Percentiles rank a stretch among this genome's conserved stretches.
Conservation (phyloP, 2,329 filamentous ascomycete species). For the Pyricularia sp. region DNA sequence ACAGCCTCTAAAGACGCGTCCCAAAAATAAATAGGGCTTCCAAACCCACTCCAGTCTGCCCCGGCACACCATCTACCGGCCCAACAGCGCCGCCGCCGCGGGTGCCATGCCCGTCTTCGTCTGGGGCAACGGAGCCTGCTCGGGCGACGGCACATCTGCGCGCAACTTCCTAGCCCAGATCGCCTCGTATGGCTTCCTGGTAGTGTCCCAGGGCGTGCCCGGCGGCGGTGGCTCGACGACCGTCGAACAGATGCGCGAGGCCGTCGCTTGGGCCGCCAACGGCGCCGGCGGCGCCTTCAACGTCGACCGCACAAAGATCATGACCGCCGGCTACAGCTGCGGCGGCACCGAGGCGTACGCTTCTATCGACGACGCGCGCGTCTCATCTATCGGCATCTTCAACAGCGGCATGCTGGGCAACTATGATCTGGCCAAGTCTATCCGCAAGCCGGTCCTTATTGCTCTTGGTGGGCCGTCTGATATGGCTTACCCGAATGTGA, state of each 20-base stretch:
- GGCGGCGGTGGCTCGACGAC: constrained; percentile 8
- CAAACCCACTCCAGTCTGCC: not conserved
- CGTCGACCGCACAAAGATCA: constrained; percentile 14
- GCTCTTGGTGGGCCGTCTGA: constrained; percentile 4
- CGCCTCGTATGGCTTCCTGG: constrained; percentile 14
- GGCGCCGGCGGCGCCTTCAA: constrained; percentile 9
- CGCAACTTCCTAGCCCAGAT: constrained; percentile 12
- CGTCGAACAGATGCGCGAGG: constrained; percentile 13
- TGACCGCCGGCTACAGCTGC: constrained; percentile 16
- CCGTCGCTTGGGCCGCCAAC: constrained; percentile 11
- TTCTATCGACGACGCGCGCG: constrained; percentile 9
- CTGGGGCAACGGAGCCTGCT: constrained; percentile 18
- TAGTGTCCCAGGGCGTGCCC: constrained; percentile 13
- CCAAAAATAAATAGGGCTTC: not conserved
- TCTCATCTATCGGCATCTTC: constrained; percentile 13
- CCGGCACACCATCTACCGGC: constrained; percentile 14
- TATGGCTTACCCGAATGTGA: constrained; percentile 3
- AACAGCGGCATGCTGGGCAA: constrained; percentile 10
- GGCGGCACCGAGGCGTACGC: constrained; percentile 18
- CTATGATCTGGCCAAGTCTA: not conserved
- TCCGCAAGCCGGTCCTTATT: constrained; percentile 5
- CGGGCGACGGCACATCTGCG: constrained; percentile 9
- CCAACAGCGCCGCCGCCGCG: constrained; percentile 7
- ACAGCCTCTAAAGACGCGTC: not conserved
- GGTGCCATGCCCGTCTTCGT: constrained; percentile 14